Base-by-base conservation (phyloP, 1,284 basidiomycete genomes). In the Schizopora paradoxa region DNA sequence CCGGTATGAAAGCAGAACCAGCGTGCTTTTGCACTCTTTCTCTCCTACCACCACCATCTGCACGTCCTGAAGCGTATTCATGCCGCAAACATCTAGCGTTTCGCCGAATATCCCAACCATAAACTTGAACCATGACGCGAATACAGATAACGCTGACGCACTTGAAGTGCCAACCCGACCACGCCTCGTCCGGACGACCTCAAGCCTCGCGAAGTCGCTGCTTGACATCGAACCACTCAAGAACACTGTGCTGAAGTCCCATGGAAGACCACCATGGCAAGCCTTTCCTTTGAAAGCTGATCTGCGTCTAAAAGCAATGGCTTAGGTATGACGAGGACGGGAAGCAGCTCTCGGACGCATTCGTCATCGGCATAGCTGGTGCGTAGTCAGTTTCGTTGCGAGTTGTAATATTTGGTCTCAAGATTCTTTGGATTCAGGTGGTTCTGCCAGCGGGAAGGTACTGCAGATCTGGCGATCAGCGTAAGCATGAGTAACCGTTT, bases 281-380 rank as follows among this genome's bases (percentile, higher is more conserved):
- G 62, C 59, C 41, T 25, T 45, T 49, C 22, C 28, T 26, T n/a
- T 11, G 11, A 28, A n/a, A 14, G 25, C 8, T 22, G 16, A 29
- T 36, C 23, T 31, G 26, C 41, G 43, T 33, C 46, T 42, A 58
- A 16, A 51, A 48, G 19, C 28, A 28, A 51, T 27, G 13, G 16
- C 35, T 32, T 56, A 89, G 86, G 86, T 90, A 90, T 59, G 76
- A 74, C 22, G 76, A 82, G 61, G 78, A 89, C 53, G 88, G 88
- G 2, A 66, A 74, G 40, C 74, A 78, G 14, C 72, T 80, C 8
- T 73, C 70, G 33, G 78, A 82, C 57, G 91, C 91, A 6, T 98
- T 96, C 62, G 91, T 97, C 22, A 86, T 98, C 47, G 94, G 88
- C 6, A 87, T 98, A 55, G 92, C 91, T 54, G 94, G 94, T 77